phyloP scores from a whole-genome alignment of 352 stramenopile genomes.

The Phytophthora pseudosyringae region DNA sequence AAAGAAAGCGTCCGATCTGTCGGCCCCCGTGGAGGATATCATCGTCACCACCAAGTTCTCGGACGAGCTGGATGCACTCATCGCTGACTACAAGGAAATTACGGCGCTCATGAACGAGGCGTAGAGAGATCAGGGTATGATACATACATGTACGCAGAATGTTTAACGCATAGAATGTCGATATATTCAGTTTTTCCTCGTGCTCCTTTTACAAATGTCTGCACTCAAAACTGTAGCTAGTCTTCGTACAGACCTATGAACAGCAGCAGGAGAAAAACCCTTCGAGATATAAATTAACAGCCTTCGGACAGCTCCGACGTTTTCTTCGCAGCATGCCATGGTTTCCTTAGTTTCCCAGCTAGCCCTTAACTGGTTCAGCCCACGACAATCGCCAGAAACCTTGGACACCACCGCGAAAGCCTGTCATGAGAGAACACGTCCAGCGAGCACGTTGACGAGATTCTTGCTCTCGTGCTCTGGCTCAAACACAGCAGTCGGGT shows the following conservation, averaged over 20 bases:
- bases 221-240: too few species aligned
- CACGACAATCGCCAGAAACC: too few species aligned
- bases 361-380: too few species aligned
- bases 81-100: slow-evolving; percentile 83
- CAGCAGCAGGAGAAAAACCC: slow-evolving; percentile 3
- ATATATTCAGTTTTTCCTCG: slow-evolving; percentile 28
- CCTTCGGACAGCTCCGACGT: too few species aligned
- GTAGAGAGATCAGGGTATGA: too few species aligned
- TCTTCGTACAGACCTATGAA: too few species aligned
- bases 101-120: slow-evolving; percentile 68
- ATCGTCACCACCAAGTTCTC: slow-evolving; percentile 74
- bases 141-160: too few species aligned
- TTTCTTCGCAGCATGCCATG: too few species aligned
- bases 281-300: slow-evolving; percentile 34
- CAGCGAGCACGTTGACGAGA: slow-evolving; percentile 83
- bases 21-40: slow-evolving; percentile 56
- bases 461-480: slow-evolving; percentile 77
- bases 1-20: slow-evolving; percentile 45
- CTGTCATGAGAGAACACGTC: slow-evolving; percentile 50
- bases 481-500: slow-evolving; percentile 66
- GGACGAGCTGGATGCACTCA: slow-evolving; percentile 65
- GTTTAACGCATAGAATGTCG: slow-evolving; percentile 41
- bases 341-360: too few species aligned
- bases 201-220: slow-evolving; percentile 7
- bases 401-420: too few species aligned